Evolutionary conservation across 345 rosid species (phyloP).

Genomic region (Rhizophora mangle): DNA sequence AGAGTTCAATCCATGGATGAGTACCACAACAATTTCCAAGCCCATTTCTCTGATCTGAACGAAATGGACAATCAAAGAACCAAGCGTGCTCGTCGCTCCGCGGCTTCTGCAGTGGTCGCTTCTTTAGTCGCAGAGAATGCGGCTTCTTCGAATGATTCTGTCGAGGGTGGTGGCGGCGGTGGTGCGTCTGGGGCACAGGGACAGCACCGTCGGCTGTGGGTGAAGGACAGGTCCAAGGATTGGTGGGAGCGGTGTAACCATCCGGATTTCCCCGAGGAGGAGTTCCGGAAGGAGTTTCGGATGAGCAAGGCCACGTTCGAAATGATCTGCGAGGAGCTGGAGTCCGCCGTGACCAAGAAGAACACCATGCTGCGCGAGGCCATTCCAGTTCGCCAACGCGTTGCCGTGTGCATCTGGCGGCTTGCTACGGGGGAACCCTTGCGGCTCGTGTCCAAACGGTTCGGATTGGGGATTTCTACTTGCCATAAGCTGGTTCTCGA

Average conservation of each 20-base stretch:
- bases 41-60: conserved; percentile 39
- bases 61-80: conserved; percentile 31
- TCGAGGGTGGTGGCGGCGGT: not conserved
- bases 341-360: conserved; percentile 73
- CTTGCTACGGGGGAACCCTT: conserved; percentile 74
- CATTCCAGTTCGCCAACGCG: conserved; percentile 86
- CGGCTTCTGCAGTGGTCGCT: conserved; percentile 31
- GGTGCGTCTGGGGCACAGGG: conserved; percentile 32
- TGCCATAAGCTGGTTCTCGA: conserved; percentile 76
- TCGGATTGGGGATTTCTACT: conserved; percentile 78
- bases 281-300: conserved; percentile 73
- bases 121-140: conserved; percentile 14
- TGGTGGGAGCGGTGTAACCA: conserved; percentile 96
- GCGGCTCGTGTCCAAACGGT: conserved; percentile 62
- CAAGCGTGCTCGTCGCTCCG: conserved; percentile 42
- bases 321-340: conserved; percentile 68
- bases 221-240: conserved; percentile 67
- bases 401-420: conserved; percentile 93
- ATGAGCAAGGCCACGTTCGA: conserved; percentile 84
- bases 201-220: conserved; percentile 81
- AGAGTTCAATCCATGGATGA: conserved; percentile 30
- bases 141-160: not conserved
- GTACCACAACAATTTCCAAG: conserved; percentile 29
- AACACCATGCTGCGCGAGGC: conserved; percentile 82
- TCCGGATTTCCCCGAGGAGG: conserved; percentile 71